Evolutionary conservation across 2,329 filamentous ascomycete species (phyloP), one percentile per base, ranked within the genome.

Genomic region (Penicillium sp.): DNA sequence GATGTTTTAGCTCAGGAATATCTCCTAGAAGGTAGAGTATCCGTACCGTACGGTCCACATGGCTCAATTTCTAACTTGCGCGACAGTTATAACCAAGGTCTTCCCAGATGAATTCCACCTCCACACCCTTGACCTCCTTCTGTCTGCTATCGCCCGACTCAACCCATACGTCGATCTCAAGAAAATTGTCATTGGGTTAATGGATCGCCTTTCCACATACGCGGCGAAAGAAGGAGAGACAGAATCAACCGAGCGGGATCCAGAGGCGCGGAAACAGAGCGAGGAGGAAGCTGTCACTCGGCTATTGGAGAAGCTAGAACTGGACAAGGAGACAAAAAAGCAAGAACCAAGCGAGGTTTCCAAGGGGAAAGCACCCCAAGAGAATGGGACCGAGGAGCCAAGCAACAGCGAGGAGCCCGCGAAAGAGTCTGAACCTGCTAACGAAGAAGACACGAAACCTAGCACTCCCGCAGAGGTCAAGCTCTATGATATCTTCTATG

Each of bases 51-150:
- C 14, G 7, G 13, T 27, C 24, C 9, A 21, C 33, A 56, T 58
- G 22, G 9, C 9, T 49, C 68, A 72, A 65, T 75, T 62, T 55
- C 65, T 61, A 56, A 63, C n/a, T 37, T 27, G 11, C 7, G 53
- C 45, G 50, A 37, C 61, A 86, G 95, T 99, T 61, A 96, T 99
- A 64, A 99, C 93, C 5, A 96, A 99, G 76, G 95, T 98, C 52
- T 99, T 99, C 79, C 95, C 95, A 1, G 95, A 99, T 76, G 95
- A 99, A 72, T 99, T 93, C 74, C 96, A 99, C 76, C 85, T 99
- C 22, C 93, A 99, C 72, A 99, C 95, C 0, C 85, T 99, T 31
- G 95, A 98, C 71, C 90, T 97, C 72, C 91, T 99, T 73, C 86
- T 99, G 33, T 95, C 90, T 9, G 95, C 95, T 7, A 96, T 96